These are phyloP conservation scores for Carpinus fangiana DNA, from an alignment of 306 rosid species.

Conservation along the genomic window DNA sequence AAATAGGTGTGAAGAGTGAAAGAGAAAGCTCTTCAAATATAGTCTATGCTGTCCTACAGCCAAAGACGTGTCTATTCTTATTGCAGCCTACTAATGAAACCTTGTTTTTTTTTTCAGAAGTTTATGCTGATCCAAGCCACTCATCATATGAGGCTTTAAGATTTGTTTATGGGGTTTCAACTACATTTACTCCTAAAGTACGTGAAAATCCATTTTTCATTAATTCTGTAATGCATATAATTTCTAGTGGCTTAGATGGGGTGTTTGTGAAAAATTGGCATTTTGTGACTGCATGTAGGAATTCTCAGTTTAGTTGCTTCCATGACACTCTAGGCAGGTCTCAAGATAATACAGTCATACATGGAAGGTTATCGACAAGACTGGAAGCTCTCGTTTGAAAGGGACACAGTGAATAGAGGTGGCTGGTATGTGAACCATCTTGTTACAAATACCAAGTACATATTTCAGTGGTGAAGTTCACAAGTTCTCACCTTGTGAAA, in stretches of 20 bases:
- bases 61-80: background rate
- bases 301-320: conserved; percentile 29
- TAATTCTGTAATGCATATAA: background rate
- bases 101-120: conserved; percentile 57
- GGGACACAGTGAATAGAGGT: conserved; percentile 69
- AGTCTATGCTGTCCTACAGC: background rate
- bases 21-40: background rate
- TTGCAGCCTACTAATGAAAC: conserved; percentile 24
- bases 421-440: conserved; percentile 67
- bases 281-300: conserved; percentile 16
- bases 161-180: conserved; percentile 73
- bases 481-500: conserved; percentile 3
- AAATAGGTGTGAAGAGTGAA: background rate
- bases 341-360: conserved; percentile 71
- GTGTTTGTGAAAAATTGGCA: background rate
- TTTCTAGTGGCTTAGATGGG: background rate
- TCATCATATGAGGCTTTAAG: conserved; percentile 74
- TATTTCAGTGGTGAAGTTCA: background rate
- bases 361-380: conserved; percentile 96
- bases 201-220: conserved; percentile 18
- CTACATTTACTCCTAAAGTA: conserved; percentile 91
- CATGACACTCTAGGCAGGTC: conserved; percentile 65
- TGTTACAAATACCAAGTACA: conserved; percentile 1
- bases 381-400: conserved; percentile 88
- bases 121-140: conserved; percentile 80